Percentiles rank a stretch among this genome's conserved stretches.
These are phyloP conservation scores for Trichoderma sp. DNA, from an alignment of 2,329 filamentous ascomycete species.

Conservation along the genomic window DNA sequence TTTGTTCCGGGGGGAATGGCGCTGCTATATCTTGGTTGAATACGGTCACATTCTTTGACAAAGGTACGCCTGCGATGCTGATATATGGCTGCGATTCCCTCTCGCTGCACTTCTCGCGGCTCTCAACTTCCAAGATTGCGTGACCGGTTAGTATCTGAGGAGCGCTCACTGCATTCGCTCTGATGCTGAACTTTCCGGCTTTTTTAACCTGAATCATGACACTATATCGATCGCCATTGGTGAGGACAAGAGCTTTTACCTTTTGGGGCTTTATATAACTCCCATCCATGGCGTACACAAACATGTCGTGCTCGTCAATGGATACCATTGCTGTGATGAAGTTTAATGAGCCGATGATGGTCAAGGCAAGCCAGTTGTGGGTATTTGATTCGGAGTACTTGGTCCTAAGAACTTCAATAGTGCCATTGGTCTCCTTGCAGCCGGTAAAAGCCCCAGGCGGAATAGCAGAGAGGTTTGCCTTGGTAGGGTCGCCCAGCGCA, in stretches of 20 bases:
- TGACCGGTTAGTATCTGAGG: constrained; percentile 60
- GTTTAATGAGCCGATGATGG: constrained; percentile 57
- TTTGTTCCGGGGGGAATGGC: constrained; percentile 53
- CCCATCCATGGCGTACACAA: constrained; percentile 59
- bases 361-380: constrained; percentile 55
- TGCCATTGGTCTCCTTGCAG: constrained; percentile 53
- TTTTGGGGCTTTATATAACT: constrained; percentile 57
- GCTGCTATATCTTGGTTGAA: constrained; percentile 49
- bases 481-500: not conserved
- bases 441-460: constrained; percentile 50
- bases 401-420: constrained; percentile 49
- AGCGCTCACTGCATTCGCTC: constrained; percentile 52
- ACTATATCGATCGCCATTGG: constrained; percentile 58
- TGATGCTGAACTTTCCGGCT: constrained; percentile 57
- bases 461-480: constrained; percentile 37
- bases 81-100: constrained; percentile 49
- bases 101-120: not conserved
- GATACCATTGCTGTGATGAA: constrained; percentile 51
- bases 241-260: constrained; percentile 52
- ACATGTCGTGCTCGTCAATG: constrained; percentile 58
- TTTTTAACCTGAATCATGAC: constrained; percentile 53
- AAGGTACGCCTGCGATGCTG: constrained; percentile 51
- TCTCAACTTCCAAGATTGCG: constrained; percentile 50
- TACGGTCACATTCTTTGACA: constrained; percentile 46
- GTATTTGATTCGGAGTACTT: not conserved